phyloP scores from a whole-genome alignment of 768 basidiomycete species.

The Hygrophorus russula region DNA sequence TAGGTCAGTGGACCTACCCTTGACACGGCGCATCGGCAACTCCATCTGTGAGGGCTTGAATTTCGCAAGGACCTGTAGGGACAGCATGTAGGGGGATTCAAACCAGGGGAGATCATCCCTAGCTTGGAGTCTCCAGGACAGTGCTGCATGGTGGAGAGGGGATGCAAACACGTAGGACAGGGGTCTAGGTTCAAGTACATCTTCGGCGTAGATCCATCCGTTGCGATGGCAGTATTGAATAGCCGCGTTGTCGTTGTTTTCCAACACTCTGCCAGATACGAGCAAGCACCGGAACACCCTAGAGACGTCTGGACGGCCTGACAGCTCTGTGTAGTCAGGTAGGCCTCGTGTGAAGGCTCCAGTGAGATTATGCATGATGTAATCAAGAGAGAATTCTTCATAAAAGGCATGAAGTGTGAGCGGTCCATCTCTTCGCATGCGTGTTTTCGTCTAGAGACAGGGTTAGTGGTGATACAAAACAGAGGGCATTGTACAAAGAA shows the following conservation, averaged over 20 bases:
- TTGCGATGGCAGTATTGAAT: slow-evolving; percentile 2
- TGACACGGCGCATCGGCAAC: slow-evolving; percentile 2
- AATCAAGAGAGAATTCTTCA: not conserved
- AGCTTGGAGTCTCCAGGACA: not conserved
- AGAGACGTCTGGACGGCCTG: not conserved
- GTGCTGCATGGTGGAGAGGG: not conserved
- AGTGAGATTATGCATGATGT: not conserved
- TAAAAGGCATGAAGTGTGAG: not conserved
- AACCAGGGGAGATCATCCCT: not conserved
- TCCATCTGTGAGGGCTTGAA: slow-evolving; percentile 6
- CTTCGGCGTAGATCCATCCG: slow-evolving; percentile 3
- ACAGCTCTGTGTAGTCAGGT: not conserved
- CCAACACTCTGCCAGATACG: not conserved
- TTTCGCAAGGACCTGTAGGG: not conserved
- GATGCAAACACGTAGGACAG: slow-evolving; percentile 2
- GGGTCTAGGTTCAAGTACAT: not conserved
- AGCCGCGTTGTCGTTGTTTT: not conserved
- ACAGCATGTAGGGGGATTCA: not conserved
- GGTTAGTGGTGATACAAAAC: too few species aligned
- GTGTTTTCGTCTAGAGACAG: too few species aligned
- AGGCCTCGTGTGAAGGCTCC: not conserved
- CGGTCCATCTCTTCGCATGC: too few species aligned
- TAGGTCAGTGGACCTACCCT: slow-evolving; percentile 1
- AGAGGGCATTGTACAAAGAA: too few species aligned
- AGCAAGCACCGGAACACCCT: slow-evolving; percentile 1